These are phyloP conservation scores for Phytophthora podocarpi DNA, from an alignment of 352 stramenopile genomes.

Conservation along the genomic window DNA sequence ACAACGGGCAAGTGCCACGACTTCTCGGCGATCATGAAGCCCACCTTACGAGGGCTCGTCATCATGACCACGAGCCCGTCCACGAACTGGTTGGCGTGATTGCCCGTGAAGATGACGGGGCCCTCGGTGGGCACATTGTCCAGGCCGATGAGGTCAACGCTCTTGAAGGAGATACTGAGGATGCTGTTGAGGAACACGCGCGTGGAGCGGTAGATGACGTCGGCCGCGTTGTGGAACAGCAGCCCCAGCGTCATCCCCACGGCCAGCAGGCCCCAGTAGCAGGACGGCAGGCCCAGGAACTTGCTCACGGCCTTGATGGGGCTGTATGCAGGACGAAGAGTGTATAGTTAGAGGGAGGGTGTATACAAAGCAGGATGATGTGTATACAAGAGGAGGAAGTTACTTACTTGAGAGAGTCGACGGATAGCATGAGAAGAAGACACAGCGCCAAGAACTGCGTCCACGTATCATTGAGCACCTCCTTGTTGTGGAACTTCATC, in stretches of 20 bases:
- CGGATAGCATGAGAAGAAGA: slow-evolving; percentile 78
- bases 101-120: slow-evolving; percentile 97
- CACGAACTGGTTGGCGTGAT: slow-evolving; percentile 99
- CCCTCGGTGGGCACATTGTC: slow-evolving; percentile 97
- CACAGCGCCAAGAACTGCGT: slow-evolving; percentile 80
- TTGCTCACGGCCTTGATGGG: slow-evolving; percentile 83
- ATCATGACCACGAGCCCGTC: slow-evolving; percentile 97
- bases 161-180: slow-evolving; percentile 98
- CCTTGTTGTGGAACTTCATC: slow-evolving; percentile 78
- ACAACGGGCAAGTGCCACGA: slow-evolving; percentile 94
- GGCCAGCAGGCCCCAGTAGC: slow-evolving; percentile 67
- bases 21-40: slow-evolving; percentile 98
- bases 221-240: slow-evolving; percentile 77
- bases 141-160: slow-evolving; percentile 95
- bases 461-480: slow-evolving; percentile 85
- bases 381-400: neutral
- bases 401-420: slow-evolving; percentile 90
- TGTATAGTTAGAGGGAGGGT: neutral
- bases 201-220: slow-evolving; percentile 81
- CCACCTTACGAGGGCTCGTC: slow-evolving; percentile 93
- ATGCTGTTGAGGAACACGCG: slow-evolving; percentile 97
- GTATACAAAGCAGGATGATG: neutral
- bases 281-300: slow-evolving; percentile 73
- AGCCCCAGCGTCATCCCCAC: slow-evolving; percentile 71
- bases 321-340: slow-evolving; percentile 34